Evolutionary conservation across 2,329 filamentous ascomycete species (phyloP), one percentile per base, ranked within the genome.

Genomic region (Exophiala sp.): DNA sequence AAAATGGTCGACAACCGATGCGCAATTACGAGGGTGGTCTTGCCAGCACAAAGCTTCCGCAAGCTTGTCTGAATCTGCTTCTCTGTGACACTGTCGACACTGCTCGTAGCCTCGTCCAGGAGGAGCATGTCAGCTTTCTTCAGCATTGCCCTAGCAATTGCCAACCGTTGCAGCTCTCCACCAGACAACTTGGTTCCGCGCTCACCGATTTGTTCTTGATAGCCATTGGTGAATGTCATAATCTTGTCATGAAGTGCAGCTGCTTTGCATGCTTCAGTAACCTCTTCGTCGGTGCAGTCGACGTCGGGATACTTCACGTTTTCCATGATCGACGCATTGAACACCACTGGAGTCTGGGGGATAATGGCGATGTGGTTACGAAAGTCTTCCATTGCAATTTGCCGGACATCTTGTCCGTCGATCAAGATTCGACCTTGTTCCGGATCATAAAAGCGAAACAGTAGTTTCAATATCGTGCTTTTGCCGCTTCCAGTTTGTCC

Each of bases 191-290:
- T 74, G 7, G 76, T 69, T 18, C 77, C 78, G 14, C 72, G 67
- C 62, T 79, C 76, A 16, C 78, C 78, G 21, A 80, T 73, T 39
- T 68, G 63, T 7, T 75, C 74, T 16, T 71, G 57, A 63, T 82
- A 80, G 0, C 74, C 73, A 63, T 80, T 73, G 0, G 80, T 73
- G 61, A 87, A 85, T 1, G 68, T 72, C 48, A 78, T 65, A 54
- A 87, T 85, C 59, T 84, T 82, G 50, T 86, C 79, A 66, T 88
- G 84, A 21, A 88, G 80, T 1, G 79, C 77, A 2, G 84, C 85
- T 0, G 79, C 78, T 51, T 76, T 76, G 64, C 83, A 86, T 0
- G 84, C 85, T 2, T 78, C 78, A 45, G 79, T 72, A 43, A 85
- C 76, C 29, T 87, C 80, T 5, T 76, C 76, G 40, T 86, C 79